Percentiles rank a stretch among this genome's conserved stretches.
These are phyloP conservation scores for Mikania micrantha DNA, from an alignment of 129 eudicot genomes.

Conservation along the genomic window DNA sequence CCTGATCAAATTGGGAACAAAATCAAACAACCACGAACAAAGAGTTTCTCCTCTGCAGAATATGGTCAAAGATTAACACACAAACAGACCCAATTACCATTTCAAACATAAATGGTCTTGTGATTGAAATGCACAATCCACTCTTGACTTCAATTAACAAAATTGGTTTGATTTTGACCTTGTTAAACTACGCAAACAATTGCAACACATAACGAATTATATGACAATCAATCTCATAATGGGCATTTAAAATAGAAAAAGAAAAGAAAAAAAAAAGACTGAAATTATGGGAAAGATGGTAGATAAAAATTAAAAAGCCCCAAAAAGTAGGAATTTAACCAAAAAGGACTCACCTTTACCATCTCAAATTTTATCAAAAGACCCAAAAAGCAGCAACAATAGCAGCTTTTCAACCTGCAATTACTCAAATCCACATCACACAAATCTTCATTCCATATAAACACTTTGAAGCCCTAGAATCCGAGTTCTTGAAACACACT, in stretches of 20 bases:
- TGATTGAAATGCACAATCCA: neutral
- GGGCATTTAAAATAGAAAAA: neutral
- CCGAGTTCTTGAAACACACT: slow-evolving; percentile 22
- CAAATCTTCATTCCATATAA: slow-evolving; percentile 23
- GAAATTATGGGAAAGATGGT: neutral
- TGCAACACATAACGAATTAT: slow-evolving; percentile 5
- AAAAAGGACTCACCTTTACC: slow-evolving; percentile 50
- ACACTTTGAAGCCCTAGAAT: slow-evolving; percentile 17
- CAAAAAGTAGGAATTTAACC: slow-evolving; percentile 9
- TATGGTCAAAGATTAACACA: slow-evolving; percentile 6
- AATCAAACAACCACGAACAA: slow-evolving; percentile 1
- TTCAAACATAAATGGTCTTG: slow-evolving; percentile 5
- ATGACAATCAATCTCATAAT: neutral
- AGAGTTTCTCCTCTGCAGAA: neutral
- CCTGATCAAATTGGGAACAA: neutral
- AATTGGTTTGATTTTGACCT: slow-evolving; percentile 4
- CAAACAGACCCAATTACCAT: slow-evolving; percentile 6
- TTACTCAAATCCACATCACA: slow-evolving; percentile 25
- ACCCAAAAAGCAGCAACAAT: slow-evolving; percentile 27
- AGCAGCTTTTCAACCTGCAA: slow-evolving; percentile 42
- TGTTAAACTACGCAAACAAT: slow-evolving; percentile 12
- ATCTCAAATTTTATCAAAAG: slow-evolving; percentile 34
- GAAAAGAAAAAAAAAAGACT: neutral
- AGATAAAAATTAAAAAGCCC: neutral
- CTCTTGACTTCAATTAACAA: neutral